These are phyloP conservation scores for Amphicarpaea edgeworthii DNA, from an alignment of 306 rosid genomes.

Conservation along the genomic window DNA sequence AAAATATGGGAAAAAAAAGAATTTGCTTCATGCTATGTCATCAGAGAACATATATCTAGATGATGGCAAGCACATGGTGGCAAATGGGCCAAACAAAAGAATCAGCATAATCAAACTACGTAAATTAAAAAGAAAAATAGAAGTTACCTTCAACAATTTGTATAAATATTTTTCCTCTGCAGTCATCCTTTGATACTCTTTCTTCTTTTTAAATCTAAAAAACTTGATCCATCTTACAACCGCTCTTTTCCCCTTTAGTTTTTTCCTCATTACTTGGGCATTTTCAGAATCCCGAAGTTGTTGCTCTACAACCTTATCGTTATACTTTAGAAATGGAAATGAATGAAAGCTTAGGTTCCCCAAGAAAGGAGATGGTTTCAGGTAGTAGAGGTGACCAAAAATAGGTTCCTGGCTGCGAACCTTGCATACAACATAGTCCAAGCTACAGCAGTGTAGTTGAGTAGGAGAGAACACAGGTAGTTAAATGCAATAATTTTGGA, in stretches of 20 bases:
- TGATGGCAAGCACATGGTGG: constrained; percentile 9
- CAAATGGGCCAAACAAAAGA: background rate
- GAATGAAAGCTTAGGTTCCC: constrained; percentile 64
- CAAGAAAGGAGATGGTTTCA: constrained; percentile 34
- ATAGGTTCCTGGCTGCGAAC: constrained; percentile 51
- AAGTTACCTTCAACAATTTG: constrained; percentile 72
- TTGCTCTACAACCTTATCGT: constrained; percentile 52
- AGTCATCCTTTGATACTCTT: constrained; percentile 84
- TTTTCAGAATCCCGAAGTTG: constrained; percentile 42
- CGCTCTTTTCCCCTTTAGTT: constrained; percentile 87
- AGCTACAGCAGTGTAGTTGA: constrained; percentile 59
- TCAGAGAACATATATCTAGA: background rate
- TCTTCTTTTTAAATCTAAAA: constrained; percentile 87
- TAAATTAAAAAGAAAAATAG: background rate
- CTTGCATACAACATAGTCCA: constrained; percentile 65
- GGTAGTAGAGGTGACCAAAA: constrained; percentile 3
- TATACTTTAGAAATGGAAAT: constrained; percentile 40
- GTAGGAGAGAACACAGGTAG: too few species aligned
- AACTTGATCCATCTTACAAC: constrained; percentile 91
- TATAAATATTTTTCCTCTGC: constrained; percentile 72
- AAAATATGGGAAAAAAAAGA: constrained; percentile 7
- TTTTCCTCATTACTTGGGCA: constrained; percentile 63
- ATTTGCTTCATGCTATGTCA: constrained; percentile 29
- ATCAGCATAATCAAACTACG: constrained; percentile 17
- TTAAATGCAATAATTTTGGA: too few species aligned